phyloP scores from a whole-genome alignment of 2,329 filamentous ascomycete genomes.

The Pseudogymnoascus sp. region DNA sequence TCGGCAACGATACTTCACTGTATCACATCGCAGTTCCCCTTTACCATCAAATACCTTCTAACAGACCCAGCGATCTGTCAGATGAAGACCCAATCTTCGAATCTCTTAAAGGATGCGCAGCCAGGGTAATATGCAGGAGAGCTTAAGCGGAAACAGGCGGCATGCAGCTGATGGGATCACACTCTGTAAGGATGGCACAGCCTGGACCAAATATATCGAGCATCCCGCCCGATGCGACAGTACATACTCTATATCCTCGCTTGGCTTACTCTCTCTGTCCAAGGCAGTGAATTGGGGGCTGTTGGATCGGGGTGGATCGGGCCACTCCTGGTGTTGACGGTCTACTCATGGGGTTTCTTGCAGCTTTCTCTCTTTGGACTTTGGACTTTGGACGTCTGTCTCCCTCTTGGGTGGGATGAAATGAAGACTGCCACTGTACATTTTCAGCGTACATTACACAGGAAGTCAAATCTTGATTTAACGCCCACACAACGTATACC shows the following conservation, averaged over 20 bases:
- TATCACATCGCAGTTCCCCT: neutral
- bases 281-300: neutral
- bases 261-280: neutral
- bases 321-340: neutral
- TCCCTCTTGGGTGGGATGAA: neutral
- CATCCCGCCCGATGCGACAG: neutral
- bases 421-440: neutral
- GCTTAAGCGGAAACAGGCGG: constrained; percentile 5
- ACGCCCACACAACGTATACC: neutral
- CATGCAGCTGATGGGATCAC: constrained; percentile 5
- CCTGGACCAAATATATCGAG: constrained; percentile 3
- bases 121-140: constrained; percentile 1
- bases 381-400: too few relatives aligned
- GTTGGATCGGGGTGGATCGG: neutral
- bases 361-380: neutral
- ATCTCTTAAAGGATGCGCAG: neutral
- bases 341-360: neutral
- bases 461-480: neutral
- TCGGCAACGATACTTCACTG: neutral
- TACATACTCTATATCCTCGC: neutral
- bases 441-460: neutral
- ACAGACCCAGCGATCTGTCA: constrained; percentile 3
- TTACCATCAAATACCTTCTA: neutral
- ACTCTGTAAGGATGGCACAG: neutral
- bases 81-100: constrained; percentile 4